Evolutionary conservation across 768 basidiomycete species (phyloP).

Genomic region (Boletellus sp.): DNA sequence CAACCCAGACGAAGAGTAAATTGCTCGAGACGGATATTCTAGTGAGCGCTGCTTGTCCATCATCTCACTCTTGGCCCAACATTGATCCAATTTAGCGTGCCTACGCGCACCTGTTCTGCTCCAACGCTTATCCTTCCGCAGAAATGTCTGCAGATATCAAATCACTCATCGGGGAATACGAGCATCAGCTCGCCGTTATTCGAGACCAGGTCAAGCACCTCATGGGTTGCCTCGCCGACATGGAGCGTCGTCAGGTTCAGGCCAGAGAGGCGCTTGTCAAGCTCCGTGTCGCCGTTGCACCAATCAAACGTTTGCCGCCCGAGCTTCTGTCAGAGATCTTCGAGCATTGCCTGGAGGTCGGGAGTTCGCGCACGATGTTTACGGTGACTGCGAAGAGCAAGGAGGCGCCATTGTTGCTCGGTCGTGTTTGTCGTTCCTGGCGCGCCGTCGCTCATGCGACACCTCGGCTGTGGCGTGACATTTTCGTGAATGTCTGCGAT

Average conservation of each 20-base stretch:
- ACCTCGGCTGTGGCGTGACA: constrained; percentile 26
- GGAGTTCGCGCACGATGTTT: not conserved
- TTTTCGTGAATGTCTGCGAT: constrained; percentile 20
- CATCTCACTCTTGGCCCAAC: not conserved
- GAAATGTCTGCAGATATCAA: constrained; percentile 7
- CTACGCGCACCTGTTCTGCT: constrained; percentile 7
- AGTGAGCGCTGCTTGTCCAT: constrained; percentile 8
- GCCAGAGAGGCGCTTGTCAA: constrained; percentile 8
- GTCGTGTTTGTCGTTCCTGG: constrained; percentile 30
- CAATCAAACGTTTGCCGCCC: constrained; percentile 24
- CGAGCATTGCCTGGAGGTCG: constrained; percentile 16
- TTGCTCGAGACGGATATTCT: constrained; percentile 1
- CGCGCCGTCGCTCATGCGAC: constrained; percentile 23
- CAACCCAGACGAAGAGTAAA: not conserved
- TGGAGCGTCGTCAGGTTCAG: constrained; percentile 7
- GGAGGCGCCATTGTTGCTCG: constrained; percentile 27
- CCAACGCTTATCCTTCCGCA: constrained; percentile 16
- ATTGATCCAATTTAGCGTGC: constrained; percentile 1
- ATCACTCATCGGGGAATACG: constrained; percentile 13
- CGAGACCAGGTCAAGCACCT: constrained; percentile 8
- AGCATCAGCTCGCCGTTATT: constrained; percentile 13
- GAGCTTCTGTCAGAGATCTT: constrained; percentile 27
- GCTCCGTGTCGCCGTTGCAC: constrained; percentile 16
- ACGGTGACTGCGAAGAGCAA: not conserved
- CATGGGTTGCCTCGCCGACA: constrained; percentile 7